Base-by-base conservation (phyloP, 345 rosid genomes). In the Sisymbrium irio region DNA sequence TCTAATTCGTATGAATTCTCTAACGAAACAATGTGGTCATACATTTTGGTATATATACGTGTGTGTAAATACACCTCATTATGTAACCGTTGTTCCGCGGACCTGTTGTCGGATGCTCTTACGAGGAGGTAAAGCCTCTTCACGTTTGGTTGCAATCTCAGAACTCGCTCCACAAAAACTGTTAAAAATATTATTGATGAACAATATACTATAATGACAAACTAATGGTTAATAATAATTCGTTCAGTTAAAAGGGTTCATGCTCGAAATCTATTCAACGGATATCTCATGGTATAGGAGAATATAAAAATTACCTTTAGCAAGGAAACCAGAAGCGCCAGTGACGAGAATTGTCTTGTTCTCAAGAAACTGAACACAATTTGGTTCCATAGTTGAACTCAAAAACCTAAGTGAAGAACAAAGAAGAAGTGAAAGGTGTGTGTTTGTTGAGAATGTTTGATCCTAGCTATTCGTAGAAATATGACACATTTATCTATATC, bases 121-220 rank as follows among this genome's bases (percentile, higher is more conserved):
- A 71, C 50, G 7, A 71, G 68, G 25, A 71, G 68, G 4, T 61
- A 71, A 22, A 71, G 40, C 46, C 56, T 50, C 75, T 51, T 71
- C 30, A 71, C 32, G 3, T 71, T 61, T 58, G 67, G 65, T 60
- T 59, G 66, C 15, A 71, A 36, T 32, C 75, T 71, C 67, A 71
- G 18, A 20, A 71, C 13, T 7, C 63, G 54, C 66, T 70, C 74
- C 8, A 70, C 27, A 6, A 70, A 50, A 46, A 70, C 74, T 70
- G 4, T 50, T 20, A 20, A 0, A 50, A 50, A n/a, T n/a, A n/a
- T 3, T 50, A 10, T 50, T 50, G 30, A 50, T 50, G n/a, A 11
- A 19, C 28, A 45, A 18, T 46, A 47, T 19, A 19, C 7, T 47
- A 9, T 0, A 19, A 19, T 19, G 27, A 47, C 54, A 19, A 18